Evolutionary conservation across 192 early-diverging fungal genomes (phyloP).

Genomic region (Spizellomyces punctatus): DNA sequence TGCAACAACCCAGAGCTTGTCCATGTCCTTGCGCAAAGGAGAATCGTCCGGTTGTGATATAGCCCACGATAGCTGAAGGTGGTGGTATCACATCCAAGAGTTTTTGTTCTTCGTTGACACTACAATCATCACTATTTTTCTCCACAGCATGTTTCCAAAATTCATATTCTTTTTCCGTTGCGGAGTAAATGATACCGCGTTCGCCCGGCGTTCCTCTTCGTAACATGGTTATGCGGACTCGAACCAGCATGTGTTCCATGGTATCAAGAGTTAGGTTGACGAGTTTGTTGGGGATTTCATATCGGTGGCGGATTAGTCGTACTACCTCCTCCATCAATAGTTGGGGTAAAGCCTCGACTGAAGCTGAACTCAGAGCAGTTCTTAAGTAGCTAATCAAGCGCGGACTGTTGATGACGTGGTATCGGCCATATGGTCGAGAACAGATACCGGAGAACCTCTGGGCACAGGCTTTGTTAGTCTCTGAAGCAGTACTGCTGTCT

Average conservation of each 20-base stretch:
- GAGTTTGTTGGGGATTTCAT: neutral
- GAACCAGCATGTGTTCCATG: constrained; percentile 37
- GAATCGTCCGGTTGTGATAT: constrained; percentile 71
- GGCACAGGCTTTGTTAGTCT: neutral
- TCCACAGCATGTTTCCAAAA: constrained; percentile 37
- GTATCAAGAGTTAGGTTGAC: constrained; percentile 32
- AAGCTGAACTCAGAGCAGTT: neutral
- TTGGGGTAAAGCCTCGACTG: too few species aligned
- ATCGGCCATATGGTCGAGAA: neutral
- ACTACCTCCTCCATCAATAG: neutral
- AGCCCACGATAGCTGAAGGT: constrained; percentile 58
- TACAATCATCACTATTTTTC: constrained; percentile 31
- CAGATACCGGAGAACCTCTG: neutral
- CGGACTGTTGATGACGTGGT: constrained; percentile 22
- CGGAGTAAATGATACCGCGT: constrained; percentile 59
- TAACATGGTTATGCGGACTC: constrained; percentile 56
- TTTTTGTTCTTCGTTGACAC: constrained; percentile 30
- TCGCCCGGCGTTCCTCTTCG: constrained; percentile 49
- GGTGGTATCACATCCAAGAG: constrained; percentile 39
- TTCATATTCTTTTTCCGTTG: constrained; percentile 47
- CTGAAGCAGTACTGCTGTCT: neutral
- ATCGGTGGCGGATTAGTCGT: neutral
- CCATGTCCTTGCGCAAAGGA: constrained; percentile 64
- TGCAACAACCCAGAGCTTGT: constrained; percentile 67
- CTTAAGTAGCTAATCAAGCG: constrained; percentile 2